These are phyloP conservation scores for Sclerotinia trifoliorum DNA, from an alignment of 2,329 filamentous ascomycete species.

Conservation along the genomic window DNA sequence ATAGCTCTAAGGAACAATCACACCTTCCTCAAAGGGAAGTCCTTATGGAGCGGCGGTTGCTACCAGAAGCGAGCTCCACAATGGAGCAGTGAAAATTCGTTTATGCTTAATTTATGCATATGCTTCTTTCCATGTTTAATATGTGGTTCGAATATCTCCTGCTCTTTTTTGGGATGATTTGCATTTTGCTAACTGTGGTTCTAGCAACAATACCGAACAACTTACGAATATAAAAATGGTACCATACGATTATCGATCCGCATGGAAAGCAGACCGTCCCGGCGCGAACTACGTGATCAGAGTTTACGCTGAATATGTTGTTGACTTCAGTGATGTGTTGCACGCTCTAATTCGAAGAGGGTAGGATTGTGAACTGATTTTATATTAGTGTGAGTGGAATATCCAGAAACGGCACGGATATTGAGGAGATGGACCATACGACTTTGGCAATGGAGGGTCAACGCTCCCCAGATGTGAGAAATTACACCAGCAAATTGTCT, in stretches of 20 bases:
- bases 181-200: not conserved
- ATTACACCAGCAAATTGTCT: not conserved
- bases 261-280: no score
- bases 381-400: not conserved
- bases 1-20: not conserved
- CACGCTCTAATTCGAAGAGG: not conserved
- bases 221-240: no score
- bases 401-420: not conserved
- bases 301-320: no score
- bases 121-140: not conserved
- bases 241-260: no score
- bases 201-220: no score
- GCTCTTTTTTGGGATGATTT: not conserved
- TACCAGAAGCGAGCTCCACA: not conserved
- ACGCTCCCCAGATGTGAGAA: not conserved
- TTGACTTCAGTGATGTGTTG: not conserved
- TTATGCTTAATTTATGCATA: not conserved
- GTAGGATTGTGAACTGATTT: not conserved
- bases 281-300: no score
- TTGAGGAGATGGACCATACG: not conserved
- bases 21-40: not conserved
- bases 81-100: not conserved
- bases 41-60: not conserved
- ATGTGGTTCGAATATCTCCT: not conserved
- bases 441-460: not conserved